Evolutionary conservation across 352 stramenopile species (phyloP).

Genomic region (Phytophthora ramorum): DNA sequence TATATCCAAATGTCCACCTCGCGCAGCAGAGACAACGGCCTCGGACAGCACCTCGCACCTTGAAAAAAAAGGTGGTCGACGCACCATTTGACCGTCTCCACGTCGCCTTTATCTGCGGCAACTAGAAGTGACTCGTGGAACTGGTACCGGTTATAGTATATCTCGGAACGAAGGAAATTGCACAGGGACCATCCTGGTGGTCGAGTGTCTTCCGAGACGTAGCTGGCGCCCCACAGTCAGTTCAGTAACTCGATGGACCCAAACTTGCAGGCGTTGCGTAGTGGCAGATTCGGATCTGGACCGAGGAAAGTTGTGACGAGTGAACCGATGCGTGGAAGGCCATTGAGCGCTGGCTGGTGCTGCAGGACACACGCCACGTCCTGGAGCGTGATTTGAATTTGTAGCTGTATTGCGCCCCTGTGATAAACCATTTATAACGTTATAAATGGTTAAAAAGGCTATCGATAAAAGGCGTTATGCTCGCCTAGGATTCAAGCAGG

Average conservation of each 20-base stretch:
- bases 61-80: slow-evolving; percentile 5
- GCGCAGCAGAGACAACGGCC: background rate
- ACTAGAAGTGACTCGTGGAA: background rate
- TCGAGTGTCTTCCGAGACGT: background rate
- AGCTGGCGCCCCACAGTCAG: slow-evolving; percentile 5
- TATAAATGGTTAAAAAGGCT: too few relatives aligned
- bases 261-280: background rate
- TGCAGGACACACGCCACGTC: background rate
- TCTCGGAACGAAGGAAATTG: slow-evolving; percentile 8
- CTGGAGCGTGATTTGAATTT: background rate
- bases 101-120: background rate
- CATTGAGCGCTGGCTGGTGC: background rate
- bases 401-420: too few relatives aligned
- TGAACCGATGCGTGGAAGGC: background rate
- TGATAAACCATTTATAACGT: too few relatives aligned
- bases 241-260: background rate
- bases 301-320: background rate
- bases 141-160: slow-evolving; percentile 1
- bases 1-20: background rate
- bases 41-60: background rate
- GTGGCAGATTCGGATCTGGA: background rate
- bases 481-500: background rate
- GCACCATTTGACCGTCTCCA: background rate
- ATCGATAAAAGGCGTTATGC: too few relatives aligned
- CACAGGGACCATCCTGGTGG: background rate